Conservation (phyloP, 2,329 filamentous ascomycete species). For the Coniochaeta ligniaria region DNA sequence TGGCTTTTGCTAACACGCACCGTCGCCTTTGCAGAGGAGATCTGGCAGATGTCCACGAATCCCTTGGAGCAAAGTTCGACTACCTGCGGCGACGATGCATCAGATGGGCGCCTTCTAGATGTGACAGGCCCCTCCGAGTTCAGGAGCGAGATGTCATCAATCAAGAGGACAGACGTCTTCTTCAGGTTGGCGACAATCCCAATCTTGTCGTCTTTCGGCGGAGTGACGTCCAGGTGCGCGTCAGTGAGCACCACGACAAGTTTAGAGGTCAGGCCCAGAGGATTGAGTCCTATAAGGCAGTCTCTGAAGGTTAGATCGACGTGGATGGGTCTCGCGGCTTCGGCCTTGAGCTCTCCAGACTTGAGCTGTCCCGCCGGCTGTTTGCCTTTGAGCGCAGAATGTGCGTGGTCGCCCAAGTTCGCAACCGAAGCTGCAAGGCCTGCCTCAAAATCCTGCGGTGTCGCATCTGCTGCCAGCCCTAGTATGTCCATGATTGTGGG, state of each 20-base stretch:
- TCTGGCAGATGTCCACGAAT: slow-evolving; percentile 79
- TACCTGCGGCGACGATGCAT: slow-evolving; percentile 42
- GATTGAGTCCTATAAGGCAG: slow-evolving; percentile 79
- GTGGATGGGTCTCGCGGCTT: slow-evolving; percentile 44
- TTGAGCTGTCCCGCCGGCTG: slow-evolving; percentile 1
- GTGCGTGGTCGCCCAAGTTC: slow-evolving; percentile 61
- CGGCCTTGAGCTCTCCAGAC: slow-evolving; percentile 3
- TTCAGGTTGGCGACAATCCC: slow-evolving; percentile 61
- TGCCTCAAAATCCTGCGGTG: slow-evolving; percentile 65
- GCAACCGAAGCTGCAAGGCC: slow-evolving; percentile 74
- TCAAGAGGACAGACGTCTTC: slow-evolving; percentile 76
- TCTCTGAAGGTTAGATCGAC: slow-evolving; percentile 73
- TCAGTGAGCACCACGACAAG: slow-evolving; percentile 73
- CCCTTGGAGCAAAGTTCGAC: slow-evolving; percentile 56
- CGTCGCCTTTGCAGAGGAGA: slow-evolving; percentile 69
- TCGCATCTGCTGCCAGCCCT: slow-evolving; percentile 59
- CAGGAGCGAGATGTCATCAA: slow-evolving; percentile 60
- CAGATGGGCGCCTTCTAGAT: slow-evolving; percentile 24
- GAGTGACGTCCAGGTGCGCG: slow-evolving; percentile 59
- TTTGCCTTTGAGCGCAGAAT: slow-evolving; percentile 36
- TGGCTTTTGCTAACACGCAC: slow-evolving; percentile 52
- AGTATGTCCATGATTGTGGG: slow-evolving; percentile 75
- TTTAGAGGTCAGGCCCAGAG: slow-evolving; percentile 67
- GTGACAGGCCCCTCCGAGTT: slow-evolving; percentile 31
- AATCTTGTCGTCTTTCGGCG: slow-evolving; percentile 59